phyloP scores from a whole-genome alignment of 352 stramenopile genomes.

The Phytophthora foliorum region DNA sequence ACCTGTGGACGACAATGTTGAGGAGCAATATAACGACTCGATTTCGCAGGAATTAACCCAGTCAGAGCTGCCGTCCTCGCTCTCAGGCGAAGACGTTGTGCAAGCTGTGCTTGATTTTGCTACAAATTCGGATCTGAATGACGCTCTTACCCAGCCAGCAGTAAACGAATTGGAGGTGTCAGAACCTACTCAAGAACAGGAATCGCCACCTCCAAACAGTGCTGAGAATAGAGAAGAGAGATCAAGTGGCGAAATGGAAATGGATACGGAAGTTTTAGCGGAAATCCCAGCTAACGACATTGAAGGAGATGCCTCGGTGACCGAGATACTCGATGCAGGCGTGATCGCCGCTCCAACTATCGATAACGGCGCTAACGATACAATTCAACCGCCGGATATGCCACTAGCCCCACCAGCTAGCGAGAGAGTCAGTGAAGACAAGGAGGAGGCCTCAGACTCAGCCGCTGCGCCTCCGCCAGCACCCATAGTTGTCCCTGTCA shows the following conservation, averaged over 20 bases:
- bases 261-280: background rate
- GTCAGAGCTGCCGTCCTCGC: background rate
- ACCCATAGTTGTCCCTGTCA: slow-evolving; percentile 18
- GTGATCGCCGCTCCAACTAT: slow-evolving; percentile 1
- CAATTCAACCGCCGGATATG: slow-evolving; percentile 7
- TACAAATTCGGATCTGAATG: background rate
- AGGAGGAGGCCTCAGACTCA: background rate
- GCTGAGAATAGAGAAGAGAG: background rate
- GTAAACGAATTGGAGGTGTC: background rate
- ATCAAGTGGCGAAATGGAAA: background rate
- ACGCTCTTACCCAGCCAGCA: background rate
- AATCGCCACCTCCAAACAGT: background rate
- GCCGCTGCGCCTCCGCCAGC: slow-evolving; percentile 30
- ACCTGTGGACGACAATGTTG: background rate
- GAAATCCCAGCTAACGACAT: slow-evolving; percentile 2
- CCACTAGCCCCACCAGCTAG: background rate
- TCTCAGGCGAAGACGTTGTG: slow-evolving; percentile 25
- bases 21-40: background rate
- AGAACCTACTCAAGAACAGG: background rate
- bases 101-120: slow-evolving; percentile 35
- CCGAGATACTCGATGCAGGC: slow-evolving; percentile 8
- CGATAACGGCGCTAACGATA: background rate
- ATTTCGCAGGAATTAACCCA: background rate
- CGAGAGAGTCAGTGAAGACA: slow-evolving; percentile 4
- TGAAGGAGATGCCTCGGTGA: background rate